A percentile compares a stretch with the other conserved stretches of the same genome.
Evolutionary conservation across 441 rosid genomes (phyloP).

Genomic region (Lepidium campestre): DNA sequence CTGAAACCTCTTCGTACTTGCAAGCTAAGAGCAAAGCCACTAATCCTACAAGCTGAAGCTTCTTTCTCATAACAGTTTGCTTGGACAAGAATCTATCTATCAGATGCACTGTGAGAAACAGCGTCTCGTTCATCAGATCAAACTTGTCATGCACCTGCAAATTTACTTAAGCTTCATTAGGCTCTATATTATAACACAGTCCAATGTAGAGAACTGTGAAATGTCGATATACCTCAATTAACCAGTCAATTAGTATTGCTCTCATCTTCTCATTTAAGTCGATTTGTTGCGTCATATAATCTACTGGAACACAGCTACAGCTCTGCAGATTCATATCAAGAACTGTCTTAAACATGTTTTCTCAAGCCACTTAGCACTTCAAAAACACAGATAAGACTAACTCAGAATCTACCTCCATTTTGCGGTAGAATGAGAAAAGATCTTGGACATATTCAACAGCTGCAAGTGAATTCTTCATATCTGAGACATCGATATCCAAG

Average conservation of each 20-base stretch:
- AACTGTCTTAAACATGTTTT: background rate
- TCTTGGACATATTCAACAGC: conserved; percentile 83
- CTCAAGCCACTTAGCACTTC: background rate
- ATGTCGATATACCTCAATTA: conserved; percentile 62
- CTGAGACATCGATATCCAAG: conserved; percentile 66
- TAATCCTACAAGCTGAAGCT: conserved; percentile 88
- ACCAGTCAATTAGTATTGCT: conserved; percentile 91
- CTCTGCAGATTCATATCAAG: conserved; percentile 36
- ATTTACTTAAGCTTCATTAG: background rate
- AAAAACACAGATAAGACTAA: background rate
- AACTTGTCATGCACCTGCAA: conserved; percentile 94
- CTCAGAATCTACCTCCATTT: conserved; percentile 51
- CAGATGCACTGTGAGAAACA: conserved; percentile 82
- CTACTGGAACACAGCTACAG: conserved; percentile 45
- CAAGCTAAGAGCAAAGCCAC: conserved; percentile 92
- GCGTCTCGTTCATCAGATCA: conserved; percentile 82
- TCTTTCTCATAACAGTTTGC: conserved; percentile 67
- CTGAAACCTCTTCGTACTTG: conserved; percentile 94
- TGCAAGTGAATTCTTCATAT: conserved; percentile 65
- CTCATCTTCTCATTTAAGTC: conserved; percentile 93
- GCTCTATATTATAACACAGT: background rate
- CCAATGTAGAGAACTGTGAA: background rate
- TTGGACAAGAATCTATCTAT: conserved; percentile 84
- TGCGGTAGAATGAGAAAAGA: conserved; percentile 47
- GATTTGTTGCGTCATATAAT: conserved; percentile 66